phyloP scores from a whole-genome alignment of 345 rosid species.

The Nasturtium officinale region DNA sequence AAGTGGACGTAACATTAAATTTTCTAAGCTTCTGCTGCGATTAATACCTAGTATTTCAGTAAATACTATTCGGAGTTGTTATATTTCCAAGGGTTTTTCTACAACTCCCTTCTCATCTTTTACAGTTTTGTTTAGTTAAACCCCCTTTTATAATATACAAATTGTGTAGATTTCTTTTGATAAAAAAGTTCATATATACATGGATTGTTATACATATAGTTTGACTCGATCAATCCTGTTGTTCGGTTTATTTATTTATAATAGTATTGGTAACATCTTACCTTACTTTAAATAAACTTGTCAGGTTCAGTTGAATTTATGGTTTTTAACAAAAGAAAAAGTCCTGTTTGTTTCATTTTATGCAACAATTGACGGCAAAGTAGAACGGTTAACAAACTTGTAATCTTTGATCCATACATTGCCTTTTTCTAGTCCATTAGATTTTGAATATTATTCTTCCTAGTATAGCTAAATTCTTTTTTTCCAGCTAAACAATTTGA shows the following conservation, averaged over 20 bases:
- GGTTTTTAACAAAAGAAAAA: slow-evolving; percentile 12
- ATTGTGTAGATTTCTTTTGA: neutral
- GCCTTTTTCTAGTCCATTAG: neutral
- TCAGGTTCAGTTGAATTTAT: slow-evolving; percentile 6
- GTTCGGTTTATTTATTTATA: neutral
- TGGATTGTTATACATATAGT: neutral
- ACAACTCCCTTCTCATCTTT: neutral
- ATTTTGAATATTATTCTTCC: neutral
- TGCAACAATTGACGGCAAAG: slow-evolving; percentile 14
- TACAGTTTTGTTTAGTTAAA: neutral
- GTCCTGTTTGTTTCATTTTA: slow-evolving; percentile 15
- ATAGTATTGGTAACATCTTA: neutral
- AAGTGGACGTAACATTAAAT: neutral
- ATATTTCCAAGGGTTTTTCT: slow-evolving; percentile 13
- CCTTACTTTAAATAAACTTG: slow-evolving; percentile 12
- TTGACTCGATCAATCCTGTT: slow-evolving; percentile 20
- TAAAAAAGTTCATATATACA: neutral
- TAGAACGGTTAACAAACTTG: neutral
- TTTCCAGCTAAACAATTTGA: neutral
- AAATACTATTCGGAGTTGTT: neutral
- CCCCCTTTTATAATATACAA: neutral
- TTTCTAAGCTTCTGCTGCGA: neutral
- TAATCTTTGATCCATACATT: slow-evolving; percentile 15
- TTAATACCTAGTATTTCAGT: neutral
- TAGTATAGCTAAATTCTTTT: neutral